Conservation (phyloP, 2,329 filamentous ascomycete genomes). For the Clonostachys solani region DNA sequence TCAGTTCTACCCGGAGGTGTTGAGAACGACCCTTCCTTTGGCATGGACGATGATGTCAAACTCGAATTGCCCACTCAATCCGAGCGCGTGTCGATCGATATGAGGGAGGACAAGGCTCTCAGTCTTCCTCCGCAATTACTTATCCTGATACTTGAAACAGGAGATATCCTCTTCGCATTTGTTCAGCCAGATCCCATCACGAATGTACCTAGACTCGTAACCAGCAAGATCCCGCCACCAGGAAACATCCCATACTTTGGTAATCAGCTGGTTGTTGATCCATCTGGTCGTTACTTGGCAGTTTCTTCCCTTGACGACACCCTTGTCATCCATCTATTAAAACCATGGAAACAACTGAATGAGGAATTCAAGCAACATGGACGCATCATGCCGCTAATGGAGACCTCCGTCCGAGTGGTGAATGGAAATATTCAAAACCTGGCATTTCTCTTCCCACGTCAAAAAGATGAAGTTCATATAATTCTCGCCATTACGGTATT, state of each 20-base stretch:
- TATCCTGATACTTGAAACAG: constrained; percentile 69
- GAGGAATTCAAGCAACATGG: constrained; percentile 34
- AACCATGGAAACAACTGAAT: constrained; percentile 46
- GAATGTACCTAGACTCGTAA: constrained; percentile 10
- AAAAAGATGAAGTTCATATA: constrained; percentile 63
- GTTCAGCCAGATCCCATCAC: constrained; percentile 29
- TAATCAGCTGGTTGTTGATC: constrained; percentile 72
- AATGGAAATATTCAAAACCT: constrained; percentile 79
- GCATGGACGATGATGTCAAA: not conserved
- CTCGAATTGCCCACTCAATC: not conserved
- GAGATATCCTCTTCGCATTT: constrained; percentile 74
- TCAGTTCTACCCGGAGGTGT: not conserved
- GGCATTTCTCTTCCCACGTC: constrained; percentile 74
- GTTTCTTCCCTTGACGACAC: constrained; percentile 66
- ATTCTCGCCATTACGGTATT: constrained; percentile 68
- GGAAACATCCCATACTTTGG: constrained; percentile 50
- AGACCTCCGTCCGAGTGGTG: constrained; percentile 33
- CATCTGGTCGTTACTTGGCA: constrained; percentile 64
- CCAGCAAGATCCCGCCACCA: constrained; percentile 7
- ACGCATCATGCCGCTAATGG: not conserved
- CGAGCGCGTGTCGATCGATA: not conserved
- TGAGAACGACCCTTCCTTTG: too few species aligned
- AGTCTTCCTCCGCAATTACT: constrained; percentile 73
- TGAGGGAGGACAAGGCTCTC: constrained; percentile 1
- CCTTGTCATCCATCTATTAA: constrained; percentile 69